phyloP scores from a whole-genome alignment of 306 rosid species.

The Betula pendula region DNA sequence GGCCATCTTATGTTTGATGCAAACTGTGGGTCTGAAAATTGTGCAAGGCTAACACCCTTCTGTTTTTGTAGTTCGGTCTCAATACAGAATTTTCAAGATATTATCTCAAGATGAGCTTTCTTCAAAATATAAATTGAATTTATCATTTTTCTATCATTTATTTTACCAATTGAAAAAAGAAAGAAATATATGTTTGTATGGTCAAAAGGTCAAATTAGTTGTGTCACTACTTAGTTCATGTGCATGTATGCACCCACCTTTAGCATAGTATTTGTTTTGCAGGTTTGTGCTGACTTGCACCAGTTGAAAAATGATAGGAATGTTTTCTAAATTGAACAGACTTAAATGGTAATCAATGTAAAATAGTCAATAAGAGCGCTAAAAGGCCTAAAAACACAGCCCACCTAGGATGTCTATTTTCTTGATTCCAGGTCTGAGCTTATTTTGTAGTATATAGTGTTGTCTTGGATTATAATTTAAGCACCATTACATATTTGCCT shows the following conservation, averaged over 20 bases:
- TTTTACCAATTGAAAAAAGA: background rate
- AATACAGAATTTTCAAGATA: background rate
- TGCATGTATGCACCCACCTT: background rate
- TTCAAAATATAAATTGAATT: background rate
- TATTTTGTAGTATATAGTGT: background rate
- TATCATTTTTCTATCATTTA: background rate
- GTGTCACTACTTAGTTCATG: constrained; percentile 4
- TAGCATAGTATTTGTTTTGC: background rate
- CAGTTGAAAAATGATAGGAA: background rate
- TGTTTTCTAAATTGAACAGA: background rate
- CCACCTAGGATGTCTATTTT: background rate
- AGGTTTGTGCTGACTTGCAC: background rate
- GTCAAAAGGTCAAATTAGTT: background rate
- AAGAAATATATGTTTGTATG: background rate
- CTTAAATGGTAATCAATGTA: background rate
- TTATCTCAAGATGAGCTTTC: background rate
- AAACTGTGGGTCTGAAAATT: background rate
- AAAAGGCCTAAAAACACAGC: background rate
- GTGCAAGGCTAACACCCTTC: background rate
- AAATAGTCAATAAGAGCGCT: background rate
- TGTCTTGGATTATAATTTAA: background rate
- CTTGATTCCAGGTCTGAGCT: background rate
- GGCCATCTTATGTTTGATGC: background rate
- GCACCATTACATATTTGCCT: background rate
- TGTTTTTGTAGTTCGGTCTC: background rate